Evolutionary conservation across 805 yeast genomes (phyloP), one percentile per base, ranked within the genome.

Genomic region (Teunomyces aglyptinius): DNA sequence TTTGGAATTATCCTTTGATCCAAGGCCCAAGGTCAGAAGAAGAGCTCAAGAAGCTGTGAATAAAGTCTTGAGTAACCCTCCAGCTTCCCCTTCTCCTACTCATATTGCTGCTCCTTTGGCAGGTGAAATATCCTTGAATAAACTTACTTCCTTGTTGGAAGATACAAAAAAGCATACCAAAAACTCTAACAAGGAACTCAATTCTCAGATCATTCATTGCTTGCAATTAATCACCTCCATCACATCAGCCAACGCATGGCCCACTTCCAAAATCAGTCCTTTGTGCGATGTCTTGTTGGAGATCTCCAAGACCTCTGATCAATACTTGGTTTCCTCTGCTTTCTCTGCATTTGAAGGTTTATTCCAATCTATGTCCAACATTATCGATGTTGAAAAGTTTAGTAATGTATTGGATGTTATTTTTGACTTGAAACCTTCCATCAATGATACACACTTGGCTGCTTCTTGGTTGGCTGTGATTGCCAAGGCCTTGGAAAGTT

Each of bases 401-500:
- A 62, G 76, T 10, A 77, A 72, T 45, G 83, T 89, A 8, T 69
- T 89, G 49, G 81, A 85, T 55, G 78, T 87, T 38, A 81, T 94
- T 38, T 79, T 88, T 55, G 86, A 86, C 50, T 74, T 91, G 59
- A 84, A 83, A 54, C 99, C 99, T 4, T 76, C 96, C 1, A 63
- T 79, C 18, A 86, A 84, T 55, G 98, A 94, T 60, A 75, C 85
- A 26, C 91, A 89, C 63, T 76, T 94, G 54, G 89, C 92, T 2
- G 96, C 96, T 11, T 80, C 97, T 10, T 94, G 99, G 99, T 77
- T 90, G 35, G 96, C 97, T 1, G 96, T 91, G 16, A 79, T 92
- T 38, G 94, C 97, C 6, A 90, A 89, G 58, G 96, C 92, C 40
- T 78, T 70, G 49, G 73, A 68, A 56, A 58, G 68, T 42, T 72